These are phyloP conservation scores for Cucumis melo DNA, from an alignment of 306 rosid species.

Conservation along the genomic window DNA sequence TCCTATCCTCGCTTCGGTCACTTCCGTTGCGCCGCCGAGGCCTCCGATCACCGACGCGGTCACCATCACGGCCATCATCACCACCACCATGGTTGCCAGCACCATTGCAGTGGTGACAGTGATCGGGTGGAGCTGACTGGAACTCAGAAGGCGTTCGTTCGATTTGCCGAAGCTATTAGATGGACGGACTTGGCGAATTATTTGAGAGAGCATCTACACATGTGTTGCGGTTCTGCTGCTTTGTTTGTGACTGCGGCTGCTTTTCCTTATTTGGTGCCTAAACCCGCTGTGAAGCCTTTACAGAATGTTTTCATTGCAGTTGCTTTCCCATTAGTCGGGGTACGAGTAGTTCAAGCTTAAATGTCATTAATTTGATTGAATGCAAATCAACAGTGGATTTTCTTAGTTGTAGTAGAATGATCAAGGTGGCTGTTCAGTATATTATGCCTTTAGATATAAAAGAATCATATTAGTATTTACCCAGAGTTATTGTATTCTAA, in stretches of 20 bases:
- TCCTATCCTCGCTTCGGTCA: constrained; percentile 20
- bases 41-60: constrained; percentile 23
- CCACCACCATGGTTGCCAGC: constrained; percentile 29
- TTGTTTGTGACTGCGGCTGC: constrained; percentile 67
- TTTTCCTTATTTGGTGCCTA: constrained; percentile 66
- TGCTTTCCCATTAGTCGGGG: constrained; percentile 90
- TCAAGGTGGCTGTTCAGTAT: neutral
- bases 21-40: constrained; percentile 19
- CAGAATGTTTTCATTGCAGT: constrained; percentile 55
- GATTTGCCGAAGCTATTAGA: constrained; percentile 58
- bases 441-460: neutral
- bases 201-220: constrained; percentile 69
- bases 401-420: neutral
- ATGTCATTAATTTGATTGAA: neutral
- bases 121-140: constrained; percentile 33
- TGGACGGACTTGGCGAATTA: constrained; percentile 71
- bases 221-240: constrained; percentile 67
- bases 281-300: constrained; percentile 42
- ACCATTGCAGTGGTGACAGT: constrained; percentile 21
- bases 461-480: neutral
- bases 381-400: neutral
- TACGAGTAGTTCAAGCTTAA: constrained; percentile 13
- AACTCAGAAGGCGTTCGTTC: constrained; percentile 46
- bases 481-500: neutral
- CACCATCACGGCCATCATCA: constrained; percentile 6